phyloP scores from a whole-genome alignment of 2,329 filamentous ascomycete genomes.

The Aspergillus terreus region DNA sequence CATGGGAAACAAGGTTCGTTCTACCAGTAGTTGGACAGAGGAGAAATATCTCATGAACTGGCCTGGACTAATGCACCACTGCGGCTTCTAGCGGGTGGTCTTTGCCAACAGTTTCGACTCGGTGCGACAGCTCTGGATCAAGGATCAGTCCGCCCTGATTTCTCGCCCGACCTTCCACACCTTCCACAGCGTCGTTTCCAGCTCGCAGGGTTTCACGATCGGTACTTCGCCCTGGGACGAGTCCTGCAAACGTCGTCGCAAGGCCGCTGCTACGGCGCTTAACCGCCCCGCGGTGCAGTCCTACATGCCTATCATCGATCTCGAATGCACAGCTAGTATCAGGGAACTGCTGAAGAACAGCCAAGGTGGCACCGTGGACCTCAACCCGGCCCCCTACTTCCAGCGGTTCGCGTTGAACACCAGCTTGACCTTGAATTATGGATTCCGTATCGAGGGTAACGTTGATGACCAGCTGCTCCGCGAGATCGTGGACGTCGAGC shows the following conservation, averaged over 20 bases:
- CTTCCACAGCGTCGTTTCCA: slow-evolving; percentile 75
- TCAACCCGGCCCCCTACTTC: slow-evolving; percentile 71
- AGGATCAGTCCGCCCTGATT: slow-evolving; percentile 72
- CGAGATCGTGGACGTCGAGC: slow-evolving; percentile 73
- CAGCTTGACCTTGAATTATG: slow-evolving; percentile 74
- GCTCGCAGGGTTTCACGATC: slow-evolving; percentile 75
- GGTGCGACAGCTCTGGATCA: slow-evolving; percentile 70
- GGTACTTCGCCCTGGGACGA: slow-evolving; percentile 83
- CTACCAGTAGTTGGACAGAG: slow-evolving; percentile 4
- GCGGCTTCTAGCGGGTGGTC: slow-evolving; percentile 56
- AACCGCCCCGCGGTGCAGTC: slow-evolving; percentile 72
- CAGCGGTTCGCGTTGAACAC: slow-evolving; percentile 75
- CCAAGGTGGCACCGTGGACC: slow-evolving; percentile 57
- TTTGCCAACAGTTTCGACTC: slow-evolving; percentile 76
- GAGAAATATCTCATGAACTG: neutral
- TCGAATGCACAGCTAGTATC: slow-evolving; percentile 69
- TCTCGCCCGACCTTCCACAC: slow-evolving; percentile 76
- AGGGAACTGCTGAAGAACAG: slow-evolving; percentile 67
- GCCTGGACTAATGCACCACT: neutral
- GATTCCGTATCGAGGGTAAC: slow-evolving; percentile 68
- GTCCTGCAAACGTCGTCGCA: slow-evolving; percentile 71
- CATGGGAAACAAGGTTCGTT: slow-evolving; percentile 61
- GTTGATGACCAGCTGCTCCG: slow-evolving; percentile 64
- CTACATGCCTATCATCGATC: slow-evolving; percentile 79
- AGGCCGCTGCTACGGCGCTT: slow-evolving; percentile 73